Evolutionary conservation across 768 basidiomycete genomes (phyloP), one percentile per base, ranked within the genome.

Genomic region (Solioccasus polychromus): DNA sequence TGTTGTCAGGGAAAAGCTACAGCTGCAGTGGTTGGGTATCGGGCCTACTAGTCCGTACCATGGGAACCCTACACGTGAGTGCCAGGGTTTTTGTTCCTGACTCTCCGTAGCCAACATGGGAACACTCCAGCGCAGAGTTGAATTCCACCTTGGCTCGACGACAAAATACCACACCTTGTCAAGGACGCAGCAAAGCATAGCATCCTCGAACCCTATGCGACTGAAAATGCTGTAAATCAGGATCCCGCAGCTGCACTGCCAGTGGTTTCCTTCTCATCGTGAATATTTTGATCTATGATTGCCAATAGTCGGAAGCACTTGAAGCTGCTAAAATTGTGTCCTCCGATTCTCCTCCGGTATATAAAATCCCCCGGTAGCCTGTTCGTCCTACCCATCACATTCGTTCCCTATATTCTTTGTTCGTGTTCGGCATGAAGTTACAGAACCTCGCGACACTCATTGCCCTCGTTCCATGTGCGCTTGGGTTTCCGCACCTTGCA

Each of bases 401-500:
- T 2, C 8, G 1, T 17, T 14, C 8, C 35, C 19, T 7, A 15
- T 3, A 8, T 29, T 25, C 25, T 19, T 44, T 10, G 3, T 31
- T 35, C 17, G 2, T 18, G 22, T 20, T 44, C 8, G 5, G 11
- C 6, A 54, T 54, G 43, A 47, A 40, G 28, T 18, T 41, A 5
- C 59, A 48, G 46, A 41, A 19, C 18, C 19, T 55, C 26, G 35
- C 18, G 9, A 19, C 35, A 11, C 7, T 52, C 2, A 24, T 30
- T 18, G 35, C n/a, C n/a, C 45, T 59, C 23, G 9, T 48, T 29
- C 35, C 59, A 30, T 38, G 8, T 19, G 26, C 35, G 8, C n/a
- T 42, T 8, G 59, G 53, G 1, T 55, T 55, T 28, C 39, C 50
- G 10, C 44, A 48, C 36, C 39, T 61, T 8, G 39, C 20, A 26